A percentile compares a stretch with the other conserved stretches of the same genome.
Evolutionary conservation across 2,329 filamentous ascomycete species (phyloP).

Genomic region (Alternaria infectoria): DNA sequence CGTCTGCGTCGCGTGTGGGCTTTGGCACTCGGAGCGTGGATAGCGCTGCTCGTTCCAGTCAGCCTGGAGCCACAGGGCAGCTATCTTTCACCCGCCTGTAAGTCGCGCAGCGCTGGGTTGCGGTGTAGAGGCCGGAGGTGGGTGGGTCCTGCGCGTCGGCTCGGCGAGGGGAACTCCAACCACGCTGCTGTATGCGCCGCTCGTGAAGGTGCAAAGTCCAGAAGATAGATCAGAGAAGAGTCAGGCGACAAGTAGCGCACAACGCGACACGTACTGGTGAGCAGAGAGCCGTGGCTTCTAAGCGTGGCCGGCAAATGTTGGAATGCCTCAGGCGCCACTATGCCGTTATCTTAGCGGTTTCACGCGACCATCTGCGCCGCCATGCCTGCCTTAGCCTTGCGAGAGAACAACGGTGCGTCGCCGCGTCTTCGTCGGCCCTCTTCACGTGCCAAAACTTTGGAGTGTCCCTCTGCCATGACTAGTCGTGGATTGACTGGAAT

Average conservation of each 20-base stretch:
- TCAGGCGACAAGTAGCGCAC: background rate
- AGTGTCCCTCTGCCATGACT: background rate
- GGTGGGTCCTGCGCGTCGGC: conserved; percentile 16
- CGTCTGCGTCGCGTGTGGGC: background rate
- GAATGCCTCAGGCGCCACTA: conserved; percentile 8
- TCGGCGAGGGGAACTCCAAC: conserved; percentile 9
- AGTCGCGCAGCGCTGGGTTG: conserved; percentile 17
- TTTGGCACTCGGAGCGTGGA: conserved; percentile 11
- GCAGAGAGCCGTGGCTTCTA: background rate
- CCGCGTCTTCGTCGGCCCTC: background rate
- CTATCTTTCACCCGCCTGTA: conserved; percentile 10
- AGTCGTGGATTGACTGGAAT: conserved; percentile 1
- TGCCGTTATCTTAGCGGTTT: conserved; percentile 16
- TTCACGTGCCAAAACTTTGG: background rate
- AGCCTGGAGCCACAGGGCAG: background rate
- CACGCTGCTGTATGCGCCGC: background rate
- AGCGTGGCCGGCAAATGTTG: background rate
- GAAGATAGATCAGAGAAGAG: background rate
- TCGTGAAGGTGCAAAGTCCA: background rate
- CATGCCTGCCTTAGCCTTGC: conserved; percentile 1
- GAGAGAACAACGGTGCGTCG: background rate
- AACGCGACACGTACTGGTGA: background rate
- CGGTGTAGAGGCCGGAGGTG: conserved; percentile 21
- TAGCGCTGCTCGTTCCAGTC: conserved; percentile 1
- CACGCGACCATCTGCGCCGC: conserved; percentile 14